phyloP scores from a whole-genome alignment of 1,284 basidiomycete species.

The Cutaneotrichosporon mucoides region DNA sequence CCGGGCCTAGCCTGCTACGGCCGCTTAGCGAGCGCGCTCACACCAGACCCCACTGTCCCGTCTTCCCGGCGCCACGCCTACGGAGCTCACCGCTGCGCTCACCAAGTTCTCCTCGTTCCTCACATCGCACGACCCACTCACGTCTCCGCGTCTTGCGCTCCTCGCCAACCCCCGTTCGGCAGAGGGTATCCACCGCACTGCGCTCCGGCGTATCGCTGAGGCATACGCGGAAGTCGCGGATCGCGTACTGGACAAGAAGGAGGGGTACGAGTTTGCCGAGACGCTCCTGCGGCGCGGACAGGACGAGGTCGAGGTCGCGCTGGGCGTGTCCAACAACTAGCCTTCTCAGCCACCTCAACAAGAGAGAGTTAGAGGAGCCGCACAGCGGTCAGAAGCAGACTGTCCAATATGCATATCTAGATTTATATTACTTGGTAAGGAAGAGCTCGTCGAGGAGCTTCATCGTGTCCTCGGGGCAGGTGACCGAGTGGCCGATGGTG shows the following conservation, averaged over 20 bases:
- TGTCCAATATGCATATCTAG: background rate
- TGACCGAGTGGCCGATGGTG: constrained; percentile 83
- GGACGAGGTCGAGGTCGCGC: constrained; percentile 52
- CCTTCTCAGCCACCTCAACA: no score
- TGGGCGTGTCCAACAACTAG: constrained; percentile 39
- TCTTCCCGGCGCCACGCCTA: constrained; percentile 42
- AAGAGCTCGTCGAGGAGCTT: constrained; percentile 69
- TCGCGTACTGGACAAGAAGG: constrained; percentile 66
- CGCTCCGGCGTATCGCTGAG: constrained; percentile 61
- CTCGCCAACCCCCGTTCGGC: constrained; percentile 66
- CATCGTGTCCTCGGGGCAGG: constrained; percentile 71
- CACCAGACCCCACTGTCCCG: constrained; percentile 57
- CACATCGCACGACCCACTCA: constrained; percentile 48
- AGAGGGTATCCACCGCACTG: constrained; percentile 66
- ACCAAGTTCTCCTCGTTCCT: constrained; percentile 51
- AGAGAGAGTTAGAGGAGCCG: no score
- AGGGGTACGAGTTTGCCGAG: constrained; percentile 79
- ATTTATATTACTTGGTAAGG: constrained; percentile 40
- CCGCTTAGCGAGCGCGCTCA: no score
- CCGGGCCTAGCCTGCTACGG: background rate
- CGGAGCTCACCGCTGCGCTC: constrained; percentile 40
- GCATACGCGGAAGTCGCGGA: constrained; percentile 70
- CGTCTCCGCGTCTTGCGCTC: constrained; percentile 63
- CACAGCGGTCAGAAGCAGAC: no score
- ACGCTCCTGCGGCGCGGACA: constrained; percentile 70